phyloP scores from a whole-genome alignment of 257 asterid genomes.

The Sherardia arvensis region DNA sequence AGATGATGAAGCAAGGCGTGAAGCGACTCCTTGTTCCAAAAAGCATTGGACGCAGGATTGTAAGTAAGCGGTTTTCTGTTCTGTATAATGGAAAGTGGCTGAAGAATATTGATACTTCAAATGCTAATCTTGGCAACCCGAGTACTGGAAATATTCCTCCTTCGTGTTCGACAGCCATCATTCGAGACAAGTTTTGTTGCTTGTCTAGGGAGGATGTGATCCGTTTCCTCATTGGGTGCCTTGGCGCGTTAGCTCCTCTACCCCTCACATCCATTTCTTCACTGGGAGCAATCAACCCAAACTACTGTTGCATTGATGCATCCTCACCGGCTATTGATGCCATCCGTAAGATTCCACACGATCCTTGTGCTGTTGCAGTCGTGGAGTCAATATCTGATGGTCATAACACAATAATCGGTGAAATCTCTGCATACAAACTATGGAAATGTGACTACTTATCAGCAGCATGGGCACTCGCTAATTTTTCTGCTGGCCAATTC shows the following conservation, averaged over 20 bases:
- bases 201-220: slow-evolving; percentile 89
- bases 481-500: slow-evolving; percentile 78
- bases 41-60: slow-evolving; percentile 74
- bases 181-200: slow-evolving; percentile 68
- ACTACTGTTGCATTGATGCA: slow-evolving; percentile 53
- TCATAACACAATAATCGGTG: slow-evolving; percentile 61
- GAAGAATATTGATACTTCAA: slow-evolving; percentile 40
- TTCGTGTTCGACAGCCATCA: slow-evolving; percentile 47
- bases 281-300: slow-evolving; percentile 59
- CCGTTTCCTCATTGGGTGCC: slow-evolving; percentile 90
- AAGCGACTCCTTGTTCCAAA: slow-evolving; percentile 93
- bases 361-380: slow-evolving; percentile 83
- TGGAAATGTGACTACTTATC: slow-evolving; percentile 87
- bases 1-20: slow-evolving; percentile 98
- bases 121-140: slow-evolving; percentile 22
- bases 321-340: slow-evolving; percentile 65
- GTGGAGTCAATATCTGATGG: slow-evolving; percentile 59
- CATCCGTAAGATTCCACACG: slow-evolving; percentile 41
- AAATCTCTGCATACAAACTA: slow-evolving; percentile 72
- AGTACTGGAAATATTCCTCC: slow-evolving; percentile 31
- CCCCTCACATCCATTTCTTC: slow-evolving; percentile 83
- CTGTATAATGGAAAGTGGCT: slow-evolving; percentile 87
- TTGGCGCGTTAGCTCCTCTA: slow-evolving; percentile 93
- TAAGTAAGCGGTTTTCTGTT: slow-evolving; percentile 92
- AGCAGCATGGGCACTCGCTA: slow-evolving; percentile 91